These are phyloP conservation scores for Mycena kentingensis DNA, from an alignment of 768 basidiomycete species.

Conservation along the genomic window DNA sequence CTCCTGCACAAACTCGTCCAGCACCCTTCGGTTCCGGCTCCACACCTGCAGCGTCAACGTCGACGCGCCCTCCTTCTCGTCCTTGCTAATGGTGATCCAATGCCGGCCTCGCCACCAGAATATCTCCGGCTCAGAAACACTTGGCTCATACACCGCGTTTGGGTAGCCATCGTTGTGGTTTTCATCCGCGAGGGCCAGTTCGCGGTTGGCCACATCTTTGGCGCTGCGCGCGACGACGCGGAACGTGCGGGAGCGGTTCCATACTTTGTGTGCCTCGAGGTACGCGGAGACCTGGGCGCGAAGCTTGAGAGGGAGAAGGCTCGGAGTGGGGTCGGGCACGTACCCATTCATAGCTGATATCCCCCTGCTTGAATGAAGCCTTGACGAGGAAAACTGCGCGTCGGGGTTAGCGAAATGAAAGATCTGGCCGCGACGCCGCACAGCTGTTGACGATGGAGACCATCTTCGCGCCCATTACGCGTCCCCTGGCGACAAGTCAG, in stretches of 20 bases:
- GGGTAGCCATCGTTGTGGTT: constrained; percentile 18
- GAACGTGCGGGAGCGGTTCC: constrained; percentile 23
- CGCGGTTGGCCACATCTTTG: constrained; percentile 16
- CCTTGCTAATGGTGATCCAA: constrained; percentile 23
- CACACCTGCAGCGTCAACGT: constrained; percentile 21
- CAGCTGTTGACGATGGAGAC: constrained; percentile 23
- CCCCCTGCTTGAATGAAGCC: constrained; percentile 24
- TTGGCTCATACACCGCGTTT: constrained; percentile 18
- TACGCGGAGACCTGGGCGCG: constrained; percentile 10
- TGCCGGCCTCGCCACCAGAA: constrained; percentile 19
- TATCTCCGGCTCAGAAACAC: constrained; percentile 16
- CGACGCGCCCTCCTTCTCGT: constrained; percentile 20
- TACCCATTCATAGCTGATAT: constrained; percentile 17
- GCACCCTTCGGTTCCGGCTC: constrained; percentile 20
- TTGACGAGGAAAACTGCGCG: constrained; percentile 23
- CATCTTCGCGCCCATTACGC: constrained; percentile 22
- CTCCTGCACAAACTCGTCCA: constrained; percentile 23
- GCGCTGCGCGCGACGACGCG: constrained; percentile 21
- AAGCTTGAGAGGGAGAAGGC: not conserved
- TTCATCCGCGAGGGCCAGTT: constrained; percentile 14
- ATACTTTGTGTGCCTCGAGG: constrained; percentile 24
- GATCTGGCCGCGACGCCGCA: constrained; percentile 8
- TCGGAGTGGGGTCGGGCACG: not conserved
- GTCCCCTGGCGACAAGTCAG: constrained; percentile 11
- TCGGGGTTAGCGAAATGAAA: not conserved